Conservation (phyloP, 257 asterid genomes). For the Rubia yunnanensis region DNA sequence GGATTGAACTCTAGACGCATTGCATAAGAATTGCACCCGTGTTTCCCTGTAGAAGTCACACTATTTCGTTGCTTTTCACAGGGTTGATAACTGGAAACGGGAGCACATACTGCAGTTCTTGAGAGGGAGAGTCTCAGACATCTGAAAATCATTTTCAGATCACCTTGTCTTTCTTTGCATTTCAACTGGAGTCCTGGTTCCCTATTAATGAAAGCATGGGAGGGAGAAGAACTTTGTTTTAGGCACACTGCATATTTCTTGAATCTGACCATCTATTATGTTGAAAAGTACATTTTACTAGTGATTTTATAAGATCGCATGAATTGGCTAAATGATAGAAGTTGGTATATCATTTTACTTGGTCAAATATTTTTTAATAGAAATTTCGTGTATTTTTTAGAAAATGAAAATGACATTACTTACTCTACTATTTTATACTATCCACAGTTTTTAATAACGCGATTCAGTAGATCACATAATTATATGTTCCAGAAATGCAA, state of each 20-base stretch:
- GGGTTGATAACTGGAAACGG: constrained; percentile 89
- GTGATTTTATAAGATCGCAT: background rate
- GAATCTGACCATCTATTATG: background rate
- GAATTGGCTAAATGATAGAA: background rate
- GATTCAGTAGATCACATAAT: too few relatives aligned
- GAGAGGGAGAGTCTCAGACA: constrained; percentile 68
- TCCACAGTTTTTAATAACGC: too few relatives aligned
- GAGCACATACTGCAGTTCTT: constrained; percentile 85
- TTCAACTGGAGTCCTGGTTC: background rate
- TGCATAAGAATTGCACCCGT: background rate
- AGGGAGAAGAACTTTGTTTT: background rate
- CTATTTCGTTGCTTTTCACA: constrained; percentile 21
- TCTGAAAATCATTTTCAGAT: constrained; percentile 11
- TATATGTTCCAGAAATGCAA: too few relatives aligned
- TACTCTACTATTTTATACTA: too few relatives aligned
- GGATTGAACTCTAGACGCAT: background rate
- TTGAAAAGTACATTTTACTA: background rate
- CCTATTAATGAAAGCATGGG: background rate
- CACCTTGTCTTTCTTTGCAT: background rate
- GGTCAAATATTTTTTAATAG: background rate
- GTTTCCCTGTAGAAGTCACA: background rate
- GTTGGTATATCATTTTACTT: background rate
- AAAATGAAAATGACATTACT: too few relatives aligned
- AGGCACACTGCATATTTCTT: background rate
- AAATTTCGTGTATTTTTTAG: too few relatives aligned